A percentile compares a stretch with the other conserved stretches of the same genome.
Evolutionary conservation across 306 rosid species (phyloP).

Genomic region (Citrullus mucosospermus): DNA sequence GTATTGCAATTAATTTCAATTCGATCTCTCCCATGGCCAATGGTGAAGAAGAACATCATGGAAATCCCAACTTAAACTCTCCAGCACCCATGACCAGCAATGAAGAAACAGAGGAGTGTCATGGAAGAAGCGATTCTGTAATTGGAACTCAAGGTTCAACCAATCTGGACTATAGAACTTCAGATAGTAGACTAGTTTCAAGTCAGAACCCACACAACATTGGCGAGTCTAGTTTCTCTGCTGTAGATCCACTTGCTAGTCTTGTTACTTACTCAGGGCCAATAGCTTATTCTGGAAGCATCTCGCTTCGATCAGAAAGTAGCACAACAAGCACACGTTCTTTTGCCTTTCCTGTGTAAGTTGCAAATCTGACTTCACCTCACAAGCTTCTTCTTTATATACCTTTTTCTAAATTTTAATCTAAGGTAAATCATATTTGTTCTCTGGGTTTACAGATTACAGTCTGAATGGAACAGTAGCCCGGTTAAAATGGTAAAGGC

Average conservation of each 20-base stretch:
- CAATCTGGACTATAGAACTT: not conserved
- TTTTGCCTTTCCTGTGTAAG: slow-evolving; percentile 79
- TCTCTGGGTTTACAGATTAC: slow-evolving; percentile 40
- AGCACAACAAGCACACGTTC: slow-evolving; percentile 93
- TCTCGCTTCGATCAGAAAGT: slow-evolving; percentile 88
- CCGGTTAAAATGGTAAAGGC: slow-evolving; percentile 87
- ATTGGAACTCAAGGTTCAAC: not conserved
- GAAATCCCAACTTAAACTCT: not conserved
- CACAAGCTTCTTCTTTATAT: not conserved
- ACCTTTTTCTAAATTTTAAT: not conserved
- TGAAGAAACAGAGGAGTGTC: not conserved
- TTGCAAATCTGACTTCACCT: not conserved
- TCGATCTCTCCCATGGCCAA: slow-evolving; percentile 18
- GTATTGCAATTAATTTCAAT: slow-evolving; percentile 13
- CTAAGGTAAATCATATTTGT: not conserved
- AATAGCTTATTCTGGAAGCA: slow-evolving; percentile 61
- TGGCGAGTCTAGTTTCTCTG: slow-evolving; percentile 46
- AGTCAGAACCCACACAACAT: not conserved
- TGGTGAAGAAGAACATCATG: slow-evolving; percentile 13
- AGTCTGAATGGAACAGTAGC: slow-evolving; percentile 74
- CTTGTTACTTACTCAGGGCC: slow-evolving; percentile 54
- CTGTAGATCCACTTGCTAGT: slow-evolving; percentile 29
- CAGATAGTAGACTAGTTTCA: not conserved
- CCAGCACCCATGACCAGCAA: not conserved
- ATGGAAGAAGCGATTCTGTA: not conserved